phyloP scores from a whole-genome alignment of 176 grass and related monocot species.

The Aegilops speltoides region DNA sequence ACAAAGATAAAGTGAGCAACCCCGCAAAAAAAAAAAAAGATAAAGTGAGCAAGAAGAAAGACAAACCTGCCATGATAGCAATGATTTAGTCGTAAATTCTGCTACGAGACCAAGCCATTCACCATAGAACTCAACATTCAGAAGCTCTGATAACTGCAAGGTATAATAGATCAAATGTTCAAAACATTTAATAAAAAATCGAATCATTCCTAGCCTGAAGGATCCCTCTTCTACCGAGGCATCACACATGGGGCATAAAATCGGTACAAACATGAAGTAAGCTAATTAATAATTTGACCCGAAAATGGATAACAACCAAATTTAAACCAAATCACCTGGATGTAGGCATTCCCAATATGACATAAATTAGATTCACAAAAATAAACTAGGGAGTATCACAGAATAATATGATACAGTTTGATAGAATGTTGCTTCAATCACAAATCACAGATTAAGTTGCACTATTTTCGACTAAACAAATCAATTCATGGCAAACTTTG shows the following conservation, averaged over 20 bases:
- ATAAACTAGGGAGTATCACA: background rate
- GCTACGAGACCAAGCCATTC: conserved; percentile 95
- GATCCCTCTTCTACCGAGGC: background rate
- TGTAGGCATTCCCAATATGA: background rate
- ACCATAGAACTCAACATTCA: conserved; percentile 89
- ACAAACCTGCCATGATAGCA: conserved; percentile 98
- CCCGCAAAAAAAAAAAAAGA: too few species aligned
- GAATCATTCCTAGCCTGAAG: background rate
- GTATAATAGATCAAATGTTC: conserved; percentile 6
- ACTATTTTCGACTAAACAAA: background rate
- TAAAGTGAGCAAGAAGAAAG: conserved; percentile 21
- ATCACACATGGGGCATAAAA: background rate
- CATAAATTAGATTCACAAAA: background rate
- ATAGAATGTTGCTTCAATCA: background rate
- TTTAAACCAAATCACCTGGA: conserved; percentile 14
- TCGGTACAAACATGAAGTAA: conserved; percentile 2
- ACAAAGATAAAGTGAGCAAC: background rate
- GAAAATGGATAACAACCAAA: background rate
- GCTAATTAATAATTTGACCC: background rate
- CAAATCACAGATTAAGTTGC: background rate
- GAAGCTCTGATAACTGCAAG: conserved; percentile 85
- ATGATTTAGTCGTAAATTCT: conserved; percentile 93
- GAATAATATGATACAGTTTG: conserved; percentile 15
- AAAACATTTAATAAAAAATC: background rate
- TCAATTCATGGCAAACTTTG: background rate